Base-by-base conservation (phyloP, 2,329 filamentous ascomycete genomes). In the Arthroderma sp. region DNA sequence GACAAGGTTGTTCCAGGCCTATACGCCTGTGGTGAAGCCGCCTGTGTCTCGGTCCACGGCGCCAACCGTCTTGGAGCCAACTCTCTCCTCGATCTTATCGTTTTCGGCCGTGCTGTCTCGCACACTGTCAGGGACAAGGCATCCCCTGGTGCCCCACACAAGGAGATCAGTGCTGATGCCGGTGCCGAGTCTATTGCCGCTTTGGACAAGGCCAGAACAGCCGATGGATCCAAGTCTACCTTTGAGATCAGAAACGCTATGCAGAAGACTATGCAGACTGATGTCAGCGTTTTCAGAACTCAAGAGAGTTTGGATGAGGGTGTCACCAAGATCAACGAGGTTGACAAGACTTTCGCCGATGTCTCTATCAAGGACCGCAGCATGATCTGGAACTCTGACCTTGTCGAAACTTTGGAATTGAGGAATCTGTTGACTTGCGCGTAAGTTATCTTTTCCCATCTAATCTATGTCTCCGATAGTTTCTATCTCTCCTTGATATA, bases 351-450 rank as follows among this genome's bases (percentile, higher is more conserved):
- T 67, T 97, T 87, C 77, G 76, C 79, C 66, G 80, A 96, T 69
- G 86, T 97, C 66, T 88, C 89, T 69, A 96, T 88, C 77, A 95
- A 95, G 83, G 91, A 97, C 75, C 87, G 93, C 74, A 94, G 88
- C 81, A 96, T 97, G 91, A 97, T 97, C 79, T 97, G 91, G 91
- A 97, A 97, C 84, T 90, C 88, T 23, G 91, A 97, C 70, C 83
- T 97, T 39, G 89, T 95, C 61, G 91, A 97, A 81, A 95, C 91
- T 6, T 83, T 98, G 58, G 93, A 98, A 77, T 80, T 97, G 69
- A 83, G 91, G 70, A 98, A 98, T 75, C 76, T 98, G 68, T 78
- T 98, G 71, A 97, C 93, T 68, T 97, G 93, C 84, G 91, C 91
- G 83, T 89, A 84, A 78, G 86, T 86, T 62, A 54, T 35, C 51